Percentiles rank a stretch among this genome's conserved stretches.
phyloP scores from a whole-genome alignment of 352 stramenopile species.

The Ophiocytium majus region DNA sequence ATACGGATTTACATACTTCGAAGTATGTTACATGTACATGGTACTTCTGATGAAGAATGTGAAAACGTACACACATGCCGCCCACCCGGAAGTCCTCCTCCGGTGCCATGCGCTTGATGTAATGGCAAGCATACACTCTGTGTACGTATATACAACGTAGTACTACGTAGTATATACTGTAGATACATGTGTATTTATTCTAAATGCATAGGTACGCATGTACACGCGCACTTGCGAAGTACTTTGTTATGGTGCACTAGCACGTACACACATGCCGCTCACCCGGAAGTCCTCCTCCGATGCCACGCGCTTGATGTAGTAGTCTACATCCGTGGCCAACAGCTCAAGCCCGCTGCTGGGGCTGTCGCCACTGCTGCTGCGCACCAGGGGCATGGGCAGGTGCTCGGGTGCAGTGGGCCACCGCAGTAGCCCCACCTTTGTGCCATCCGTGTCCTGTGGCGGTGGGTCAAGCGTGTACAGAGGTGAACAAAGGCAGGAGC shows the following conservation, averaged over 20 bases:
- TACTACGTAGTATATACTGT: too few relatives aligned
- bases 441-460: slow-evolving; percentile 32
- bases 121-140: slow-evolving; percentile 45
- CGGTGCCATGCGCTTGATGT: slow-evolving; percentile 35
- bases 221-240: too few relatives aligned
- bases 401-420: slow-evolving; percentile 53
- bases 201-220: not conserved
- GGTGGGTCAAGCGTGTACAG: too few relatives aligned
- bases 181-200: too few relatives aligned
- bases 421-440: slow-evolving; percentile 44
- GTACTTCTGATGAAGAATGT: too few relatives aligned
- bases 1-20: too few relatives aligned
- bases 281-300: slow-evolving; percentile 44
- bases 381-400: slow-evolving; percentile 41
- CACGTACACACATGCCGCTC: not conserved
- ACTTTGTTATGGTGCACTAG: too few relatives aligned
- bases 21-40: too few relatives aligned
- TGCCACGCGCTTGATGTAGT: slow-evolving; percentile 44
- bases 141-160: too few relatives aligned
- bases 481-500: not conserved
- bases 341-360: slow-evolving; percentile 33
- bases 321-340: slow-evolving; percentile 40
- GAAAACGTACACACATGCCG: too few relatives aligned
- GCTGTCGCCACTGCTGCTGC: not conserved
- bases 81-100: slow-evolving; percentile 43